A percentile compares a stretch with the other conserved stretches of the same genome.
These are phyloP conservation scores for Trametes cingulata DNA, from an alignment of 768 basidiomycete genomes.

Conservation along the genomic window DNA sequence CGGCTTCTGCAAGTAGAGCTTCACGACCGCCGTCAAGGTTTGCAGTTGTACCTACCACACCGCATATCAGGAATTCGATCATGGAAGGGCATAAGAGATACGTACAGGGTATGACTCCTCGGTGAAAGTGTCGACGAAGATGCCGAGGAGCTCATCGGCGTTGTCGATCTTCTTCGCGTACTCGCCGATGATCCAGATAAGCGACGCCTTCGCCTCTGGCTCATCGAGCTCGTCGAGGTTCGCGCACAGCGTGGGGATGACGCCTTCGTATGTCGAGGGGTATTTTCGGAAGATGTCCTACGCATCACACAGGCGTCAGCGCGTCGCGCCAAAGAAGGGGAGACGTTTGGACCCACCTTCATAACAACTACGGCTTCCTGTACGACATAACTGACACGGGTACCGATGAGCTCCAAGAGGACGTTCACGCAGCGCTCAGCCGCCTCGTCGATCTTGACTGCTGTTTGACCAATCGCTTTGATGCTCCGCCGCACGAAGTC, in stretches of 20 bases:
- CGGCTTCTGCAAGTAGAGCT: constrained; percentile 93
- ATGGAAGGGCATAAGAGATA: not conserved
- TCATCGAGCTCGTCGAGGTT: constrained; percentile 97
- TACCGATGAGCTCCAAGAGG: constrained; percentile 87
- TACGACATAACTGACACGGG: constrained; percentile 94
- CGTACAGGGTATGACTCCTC: constrained; percentile 91
- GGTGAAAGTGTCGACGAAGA: constrained; percentile 89
- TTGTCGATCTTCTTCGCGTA: constrained; percentile 98
- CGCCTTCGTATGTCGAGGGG: constrained; percentile 93
- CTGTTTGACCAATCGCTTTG: constrained; percentile 94
- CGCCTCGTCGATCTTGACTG: constrained; percentile 90
- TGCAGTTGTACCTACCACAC: constrained; percentile 54
- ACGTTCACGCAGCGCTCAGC: constrained; percentile 96
- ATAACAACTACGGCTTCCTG: constrained; percentile 99
- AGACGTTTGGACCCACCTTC: constrained; percentile 63
- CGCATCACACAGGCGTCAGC: not conserved
- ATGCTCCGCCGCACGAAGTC: constrained; percentile 96
- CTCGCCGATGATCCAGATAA: constrained; percentile 99
- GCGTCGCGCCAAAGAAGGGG: not conserved
- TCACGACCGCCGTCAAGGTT: constrained; percentile 93
- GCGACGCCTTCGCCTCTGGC: constrained; percentile 94
- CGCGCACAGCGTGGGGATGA: constrained; percentile 92
- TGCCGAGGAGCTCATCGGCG: constrained; percentile 86
- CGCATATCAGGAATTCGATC: not conserved
- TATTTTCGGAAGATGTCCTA: constrained; percentile 99